Percentiles rank a stretch among this genome's conserved stretches.
phyloP scores from a whole-genome alignment of 2,329 filamentous ascomycete genomes.

The Alternaria viburni region DNA sequence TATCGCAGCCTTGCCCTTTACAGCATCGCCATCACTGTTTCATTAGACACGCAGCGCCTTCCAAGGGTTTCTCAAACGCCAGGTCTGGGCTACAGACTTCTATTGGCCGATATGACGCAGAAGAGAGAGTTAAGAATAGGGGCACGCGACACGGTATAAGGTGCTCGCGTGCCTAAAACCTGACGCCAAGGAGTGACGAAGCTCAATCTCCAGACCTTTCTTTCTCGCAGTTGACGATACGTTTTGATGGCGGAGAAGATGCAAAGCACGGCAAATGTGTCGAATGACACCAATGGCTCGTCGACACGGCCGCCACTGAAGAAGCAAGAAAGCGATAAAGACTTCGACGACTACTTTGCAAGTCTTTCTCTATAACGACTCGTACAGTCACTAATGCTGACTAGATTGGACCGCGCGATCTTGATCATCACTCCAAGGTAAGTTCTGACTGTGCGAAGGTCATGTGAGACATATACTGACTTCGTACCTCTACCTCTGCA shows the following conservation, averaged over 20 bases:
- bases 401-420: conserved; percentile 68
- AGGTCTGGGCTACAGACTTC: not conserved
- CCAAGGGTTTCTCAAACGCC: not conserved
- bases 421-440: conserved; percentile 71
- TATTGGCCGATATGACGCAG: not conserved
- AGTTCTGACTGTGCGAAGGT: not conserved
- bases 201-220: not conserved
- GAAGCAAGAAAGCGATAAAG: conserved; percentile 33
- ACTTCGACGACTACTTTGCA: conserved; percentile 36
- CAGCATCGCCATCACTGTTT: not conserved
- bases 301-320: conserved; percentile 18
- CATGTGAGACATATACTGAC: not conserved
- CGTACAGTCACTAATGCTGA: conserved; percentile 7
- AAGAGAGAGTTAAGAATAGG: not conserved
- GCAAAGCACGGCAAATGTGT: conserved; percentile 18
- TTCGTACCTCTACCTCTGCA: not conserved
- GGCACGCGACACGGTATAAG: not conserved
- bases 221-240: not conserved
- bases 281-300: conserved; percentile 10
- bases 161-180: not conserved
- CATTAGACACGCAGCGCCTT: not conserved
- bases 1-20: not conserved
- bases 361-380: conserved; percentile 45
- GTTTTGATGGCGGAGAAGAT: conserved; percentile 21
- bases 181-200: not conserved